These are phyloP conservation scores for Tanacetum coccineum DNA, from an alignment of 129 eudicot genomes.

Conservation along the genomic window DNA sequence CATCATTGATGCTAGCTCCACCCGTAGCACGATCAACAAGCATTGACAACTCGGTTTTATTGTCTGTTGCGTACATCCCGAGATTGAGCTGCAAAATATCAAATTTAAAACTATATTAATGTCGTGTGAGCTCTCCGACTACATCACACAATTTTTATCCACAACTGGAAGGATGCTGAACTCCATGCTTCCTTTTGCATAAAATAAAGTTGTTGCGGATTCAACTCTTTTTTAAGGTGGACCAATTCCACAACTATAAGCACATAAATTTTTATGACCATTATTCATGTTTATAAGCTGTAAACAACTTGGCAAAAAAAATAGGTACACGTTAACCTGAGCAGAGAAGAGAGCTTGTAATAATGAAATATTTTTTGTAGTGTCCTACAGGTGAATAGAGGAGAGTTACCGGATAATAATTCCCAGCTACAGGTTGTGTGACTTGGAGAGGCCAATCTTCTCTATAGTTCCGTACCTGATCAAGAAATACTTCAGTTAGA, in stretches of 20 bases:
- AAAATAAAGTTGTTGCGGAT: too few relatives aligned
- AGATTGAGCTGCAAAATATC: slow-evolving; percentile 62
- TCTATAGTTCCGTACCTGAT: slow-evolving; percentile 77
- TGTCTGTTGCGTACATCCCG: slow-evolving; percentile 64
- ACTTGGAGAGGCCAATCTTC: slow-evolving; percentile 80
- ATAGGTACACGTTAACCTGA: too few relatives aligned
- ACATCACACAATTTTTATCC: neutral
- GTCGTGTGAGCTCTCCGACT: neutral
- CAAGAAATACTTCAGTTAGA: neutral
- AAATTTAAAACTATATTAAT: neutral
- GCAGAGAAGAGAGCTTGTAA: neutral
- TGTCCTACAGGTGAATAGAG: slow-evolving; percentile 10
- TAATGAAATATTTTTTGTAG: neutral
- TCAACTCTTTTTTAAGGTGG: too few relatives aligned
- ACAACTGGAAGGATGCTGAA: neutral
- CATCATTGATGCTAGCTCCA: slow-evolving; percentile 86
- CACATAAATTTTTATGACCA: too few relatives aligned
- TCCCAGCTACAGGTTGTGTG: slow-evolving; percentile 92
- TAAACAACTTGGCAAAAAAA: too few relatives aligned
- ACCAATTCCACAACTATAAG: too few relatives aligned
- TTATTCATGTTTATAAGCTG: too few relatives aligned
- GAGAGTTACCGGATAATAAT: slow-evolving; percentile 79
- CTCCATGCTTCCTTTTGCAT: too few relatives aligned
- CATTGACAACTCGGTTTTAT: slow-evolving; percentile 64
- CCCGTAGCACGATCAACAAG: slow-evolving; percentile 94